Evolutionary conservation across 108 stramenopile species (phyloP), one percentile per base, ranked within the genome.

Genomic region (Epithemia pelagica): DNA sequence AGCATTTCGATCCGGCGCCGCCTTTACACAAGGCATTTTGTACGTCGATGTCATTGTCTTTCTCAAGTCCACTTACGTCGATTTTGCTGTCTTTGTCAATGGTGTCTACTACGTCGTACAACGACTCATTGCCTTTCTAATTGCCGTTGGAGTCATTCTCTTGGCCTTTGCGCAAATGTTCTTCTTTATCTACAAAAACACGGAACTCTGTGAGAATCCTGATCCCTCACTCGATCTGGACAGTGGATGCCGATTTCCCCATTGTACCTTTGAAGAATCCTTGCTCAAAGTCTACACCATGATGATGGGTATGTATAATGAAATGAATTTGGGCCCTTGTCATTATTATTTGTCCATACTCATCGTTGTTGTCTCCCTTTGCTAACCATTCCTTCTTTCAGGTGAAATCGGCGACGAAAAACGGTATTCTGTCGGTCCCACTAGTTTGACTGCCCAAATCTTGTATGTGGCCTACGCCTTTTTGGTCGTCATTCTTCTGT

Each of bases 101-200:
- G 89, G 89, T 57, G 86, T 93, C 0, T 77, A 82, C 59, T 90
- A 87, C 65, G 92, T 93, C n/a, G 76, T 87, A 5, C 67, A 81
- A 52, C 79, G 84, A 54, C 80, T 93, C 57, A 72, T 80, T 19
- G 89, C 89, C 27, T 93, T 93, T 66, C 70, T 93, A 55, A 70
- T 89, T 72, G 86, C 88, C 37, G 80, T 93, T 60, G 62, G 64
- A 23, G 79, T 88, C 37, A 89, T 90, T 59, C 74, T 93, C 78
- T 58, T 93, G 30, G 86, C 86, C 55, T 93, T 93, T 77, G 89
- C 89, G 2, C 87, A 88, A 68, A 93, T 89, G 88, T 93, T 93
- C 61, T 89, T 73, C 66, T 74, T 88, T 54, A 75, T 90, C 26
- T 93, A 88, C 73, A 78, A 69, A 3, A 74, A 88, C 37, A 71